A percentile compares a stretch with the other conserved stretches of the same genome.
Conservation (phyloP, 768 basidiomycete species). For the Russula dissimulans region DNA sequence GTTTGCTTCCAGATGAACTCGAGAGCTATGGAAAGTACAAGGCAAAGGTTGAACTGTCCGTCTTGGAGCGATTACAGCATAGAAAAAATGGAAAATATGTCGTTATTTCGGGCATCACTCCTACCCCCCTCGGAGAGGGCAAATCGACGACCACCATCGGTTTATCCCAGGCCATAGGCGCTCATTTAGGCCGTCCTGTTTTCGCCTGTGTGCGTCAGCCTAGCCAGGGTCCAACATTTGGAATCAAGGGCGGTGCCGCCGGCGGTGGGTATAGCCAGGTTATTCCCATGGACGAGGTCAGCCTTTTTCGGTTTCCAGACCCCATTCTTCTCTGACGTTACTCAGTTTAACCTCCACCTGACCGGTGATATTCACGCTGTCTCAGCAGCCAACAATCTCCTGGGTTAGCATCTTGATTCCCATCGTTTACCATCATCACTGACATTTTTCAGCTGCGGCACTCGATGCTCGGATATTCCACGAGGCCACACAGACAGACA, state of each 20-base stretch:
- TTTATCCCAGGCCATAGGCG: constrained; percentile 91
- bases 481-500: constrained; percentile 91
- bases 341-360: constrained; percentile 87
- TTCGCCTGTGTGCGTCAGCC: constrained; percentile 98
- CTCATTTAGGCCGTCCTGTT: constrained; percentile 83
- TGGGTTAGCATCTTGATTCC: constrained; percentile 42
- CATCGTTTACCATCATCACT: background rate
- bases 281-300: constrained; percentile 96
- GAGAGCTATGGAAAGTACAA: constrained; percentile 96
- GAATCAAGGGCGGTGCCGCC: constrained; percentile 98
- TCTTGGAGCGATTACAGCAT: constrained; percentile 75
- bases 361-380: constrained; percentile 98
- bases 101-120: constrained; percentile 91
- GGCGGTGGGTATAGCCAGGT: constrained; percentile 98
- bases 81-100: constrained; percentile 94
- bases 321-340: background rate
- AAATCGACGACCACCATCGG: constrained; percentile 98
- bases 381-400: constrained; percentile 92
- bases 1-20: constrained; percentile 74
- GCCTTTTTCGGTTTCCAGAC: background rate
- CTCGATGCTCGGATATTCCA: constrained; percentile 97
- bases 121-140: constrained; percentile 94
- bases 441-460: constrained; percentile 64
- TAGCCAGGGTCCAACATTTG: constrained; percentile 97
- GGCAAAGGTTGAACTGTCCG: constrained; percentile 89